Evolutionary conservation across 805 yeast species (phyloP).

Genomic region (Kluyveromyces aestuarii): DNA sequence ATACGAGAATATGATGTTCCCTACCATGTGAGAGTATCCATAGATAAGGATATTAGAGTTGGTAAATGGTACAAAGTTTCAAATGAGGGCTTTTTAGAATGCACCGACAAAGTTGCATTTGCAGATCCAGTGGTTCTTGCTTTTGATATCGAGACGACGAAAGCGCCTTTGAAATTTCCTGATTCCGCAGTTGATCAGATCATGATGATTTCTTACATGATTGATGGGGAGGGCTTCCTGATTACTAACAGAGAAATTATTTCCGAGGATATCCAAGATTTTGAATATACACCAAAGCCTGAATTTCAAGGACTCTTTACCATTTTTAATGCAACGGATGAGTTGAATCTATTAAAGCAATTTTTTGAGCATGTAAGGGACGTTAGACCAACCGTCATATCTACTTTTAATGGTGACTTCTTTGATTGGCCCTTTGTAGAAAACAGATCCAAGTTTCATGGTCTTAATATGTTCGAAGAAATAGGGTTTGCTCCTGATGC

Average conservation of each 20-base stretch:
- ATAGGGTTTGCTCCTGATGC: constrained; percentile 87
- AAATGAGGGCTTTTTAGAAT: constrained; percentile 45
- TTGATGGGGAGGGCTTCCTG: constrained; percentile 91
- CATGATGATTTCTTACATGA: constrained; percentile 99
- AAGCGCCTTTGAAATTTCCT: constrained; percentile 92
- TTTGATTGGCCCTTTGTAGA: constrained; percentile 99
- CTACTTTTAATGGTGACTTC: constrained; percentile 96
- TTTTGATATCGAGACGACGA: constrained; percentile 95
- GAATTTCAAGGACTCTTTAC: constrained; percentile 89
- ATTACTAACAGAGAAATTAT: constrained; percentile 93
- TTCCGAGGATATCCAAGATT: constrained; percentile 90
- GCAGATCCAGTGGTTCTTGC: constrained; percentile 97
- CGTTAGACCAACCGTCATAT: constrained; percentile 88
- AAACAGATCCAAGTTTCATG: constrained; percentile 75
- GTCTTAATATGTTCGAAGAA: constrained; percentile 79
- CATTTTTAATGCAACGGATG: constrained; percentile 84
- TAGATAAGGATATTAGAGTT: constrained; percentile 76
- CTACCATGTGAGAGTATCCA: constrained; percentile 91
- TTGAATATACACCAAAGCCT: constrained; percentile 95
- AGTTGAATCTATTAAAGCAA: constrained; percentile 58
- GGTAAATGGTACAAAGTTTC: constrained; percentile 93
- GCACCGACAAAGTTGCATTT: constrained; percentile 73
- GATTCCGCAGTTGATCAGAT: constrained; percentile 84
- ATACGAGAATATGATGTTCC: constrained; percentile 94
- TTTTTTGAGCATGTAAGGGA: constrained; percentile 91